These are phyloP conservation scores for Venturia pyrina DNA, from an alignment of 2,329 filamentous ascomycete species.

Conservation along the genomic window DNA sequence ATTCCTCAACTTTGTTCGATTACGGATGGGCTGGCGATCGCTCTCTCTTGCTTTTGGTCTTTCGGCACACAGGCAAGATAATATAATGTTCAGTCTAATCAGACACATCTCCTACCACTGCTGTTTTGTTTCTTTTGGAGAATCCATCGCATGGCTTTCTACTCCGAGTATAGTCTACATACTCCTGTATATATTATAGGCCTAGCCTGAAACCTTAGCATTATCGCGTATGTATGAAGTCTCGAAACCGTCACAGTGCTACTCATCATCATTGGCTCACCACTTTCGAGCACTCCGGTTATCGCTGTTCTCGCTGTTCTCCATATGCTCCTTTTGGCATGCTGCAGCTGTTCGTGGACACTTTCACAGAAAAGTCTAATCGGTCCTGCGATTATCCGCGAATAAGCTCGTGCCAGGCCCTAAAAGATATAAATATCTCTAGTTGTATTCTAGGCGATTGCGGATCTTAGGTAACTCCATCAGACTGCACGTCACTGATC, in stretches of 20 bases:
- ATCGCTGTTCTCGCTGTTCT: neutral
- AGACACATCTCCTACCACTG: constrained; percentile 1
- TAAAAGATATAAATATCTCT: neutral
- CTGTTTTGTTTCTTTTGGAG: neutral
- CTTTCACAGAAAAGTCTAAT: neutral
- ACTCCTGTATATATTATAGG: neutral
- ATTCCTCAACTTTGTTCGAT: constrained; percentile 3
- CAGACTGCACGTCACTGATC: neutral
- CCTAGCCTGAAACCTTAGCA: neutral
- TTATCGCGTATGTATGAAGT: neutral
- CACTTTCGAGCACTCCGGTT: neutral
- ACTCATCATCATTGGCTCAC: neutral
- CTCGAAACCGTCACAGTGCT: neutral
- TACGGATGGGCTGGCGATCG: neutral
- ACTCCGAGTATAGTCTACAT: neutral
- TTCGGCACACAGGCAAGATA: constrained; percentile 3
- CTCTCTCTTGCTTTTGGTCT: neutral
- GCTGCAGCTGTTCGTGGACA: neutral
- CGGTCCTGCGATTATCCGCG: neutral
- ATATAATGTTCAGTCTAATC: constrained; percentile 5
- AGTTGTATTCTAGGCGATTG: neutral
- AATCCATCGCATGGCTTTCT: neutral
- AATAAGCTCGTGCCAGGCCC: neutral
- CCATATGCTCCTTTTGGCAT: neutral
- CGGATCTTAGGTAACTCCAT: neutral